Base-by-base conservation (phyloP, 805 yeast genomes). In the Sugiyamaella valdiviana region DNA sequence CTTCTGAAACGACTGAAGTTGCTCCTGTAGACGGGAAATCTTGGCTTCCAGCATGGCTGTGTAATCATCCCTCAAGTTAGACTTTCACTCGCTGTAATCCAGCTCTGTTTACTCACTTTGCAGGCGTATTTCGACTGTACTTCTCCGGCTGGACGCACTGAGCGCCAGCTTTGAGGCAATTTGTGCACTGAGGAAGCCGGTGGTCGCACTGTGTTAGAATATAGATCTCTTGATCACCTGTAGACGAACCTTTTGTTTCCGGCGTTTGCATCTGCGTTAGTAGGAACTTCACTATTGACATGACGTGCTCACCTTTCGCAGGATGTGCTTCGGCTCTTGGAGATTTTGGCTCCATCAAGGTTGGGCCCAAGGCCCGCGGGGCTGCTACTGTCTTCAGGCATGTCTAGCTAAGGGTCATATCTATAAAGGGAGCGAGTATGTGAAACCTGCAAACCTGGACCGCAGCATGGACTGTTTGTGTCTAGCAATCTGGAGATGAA, bases 111-210 rank as follows among this genome's bases (percentile, higher is more conserved):
- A 43, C 50, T 42, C 32, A 50, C 55, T 78, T 79, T 4, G 63
- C 64, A 10, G 72, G 73, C 10, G 68, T 63, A 53, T 66, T 70
- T 3, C 65, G 68, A 0, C 75, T 73, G 53, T 80, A 80, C 45
- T 79, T 72, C 4, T 76, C 80, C 0, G 88, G 88, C 60, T 81
- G 83, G 5, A 80, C 69, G 61, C 87, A 81, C 50, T 73, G 66
- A 5, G 74, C 79, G 26, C 78, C 80, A 1, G 85, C 82, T 57
- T 79, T 79, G 46, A 80, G 65, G 64, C 87, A 82, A 38, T 80
- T 79, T 3, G 85, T 77, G 57, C 87, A 81, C 43, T 78, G 70
- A 5, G 86, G 86, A 10, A 75, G 62, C 42, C 82, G 69, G 48
- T 80, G 85, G 55, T 82, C 85, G 65, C 87, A 81, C 58, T 78